Evolutionary conservation across 441 rosid genomes (phyloP).

Genomic region (Euphorbia corollata): DNA sequence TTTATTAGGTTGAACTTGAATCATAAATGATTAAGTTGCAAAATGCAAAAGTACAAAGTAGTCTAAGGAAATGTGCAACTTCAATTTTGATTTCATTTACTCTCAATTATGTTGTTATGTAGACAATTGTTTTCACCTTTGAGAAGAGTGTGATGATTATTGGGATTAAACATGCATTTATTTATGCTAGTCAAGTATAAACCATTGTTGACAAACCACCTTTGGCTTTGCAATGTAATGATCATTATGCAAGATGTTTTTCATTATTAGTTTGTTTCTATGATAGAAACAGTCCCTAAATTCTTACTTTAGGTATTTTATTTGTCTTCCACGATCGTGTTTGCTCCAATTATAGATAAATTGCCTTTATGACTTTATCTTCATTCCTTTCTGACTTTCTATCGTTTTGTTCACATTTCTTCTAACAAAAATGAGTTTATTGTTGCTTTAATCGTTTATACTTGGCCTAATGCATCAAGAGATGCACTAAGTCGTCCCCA

Average conservation of each 20-base stretch:
- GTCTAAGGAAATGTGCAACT: neutral
- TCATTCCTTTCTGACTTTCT: neutral
- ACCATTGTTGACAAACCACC: neutral
- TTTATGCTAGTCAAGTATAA: neutral
- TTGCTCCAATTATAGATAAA: neutral
- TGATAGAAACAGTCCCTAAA: neutral
- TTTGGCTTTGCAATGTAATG: neutral
- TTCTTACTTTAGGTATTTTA: neutral
- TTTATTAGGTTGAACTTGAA: neutral
- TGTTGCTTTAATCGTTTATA: slow-evolving; percentile 18
- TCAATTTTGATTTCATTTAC: neutral
- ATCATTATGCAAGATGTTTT: neutral
- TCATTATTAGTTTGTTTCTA: too few species aligned
- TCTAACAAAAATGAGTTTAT: neutral
- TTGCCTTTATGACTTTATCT: neutral
- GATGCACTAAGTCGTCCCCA: too few species aligned
- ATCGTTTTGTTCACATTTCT: neutral
- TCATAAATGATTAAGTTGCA: neutral
- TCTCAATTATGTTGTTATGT: neutral
- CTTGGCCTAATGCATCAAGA: too few species aligned
- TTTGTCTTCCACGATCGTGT: neutral
- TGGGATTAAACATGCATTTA: neutral
- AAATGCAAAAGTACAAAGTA: neutral
- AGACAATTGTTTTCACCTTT: neutral
- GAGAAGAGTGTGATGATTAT: neutral